These are phyloP conservation scores for Umbilicaria muhlenbergii DNA, from an alignment of 495 filamentous ascomycete genomes.

Conservation along the genomic window DNA sequence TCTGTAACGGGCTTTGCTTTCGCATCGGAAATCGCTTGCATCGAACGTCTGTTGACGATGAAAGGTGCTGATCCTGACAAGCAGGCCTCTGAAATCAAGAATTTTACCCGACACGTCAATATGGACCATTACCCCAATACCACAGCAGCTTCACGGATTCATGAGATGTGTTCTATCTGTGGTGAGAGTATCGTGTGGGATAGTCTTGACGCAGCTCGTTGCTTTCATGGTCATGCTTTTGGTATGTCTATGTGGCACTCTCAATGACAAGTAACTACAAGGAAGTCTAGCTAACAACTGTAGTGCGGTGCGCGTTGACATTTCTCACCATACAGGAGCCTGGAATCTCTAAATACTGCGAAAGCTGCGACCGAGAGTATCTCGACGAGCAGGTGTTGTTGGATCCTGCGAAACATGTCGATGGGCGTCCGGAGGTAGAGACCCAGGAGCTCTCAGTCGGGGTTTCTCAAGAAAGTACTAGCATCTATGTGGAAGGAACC, in stretches of 20 bases:
- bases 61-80: no score
- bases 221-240: conserved; percentile 7
- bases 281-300: not conserved
- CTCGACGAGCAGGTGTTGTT: conserved; percentile 21
- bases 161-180: conserved; percentile 7
- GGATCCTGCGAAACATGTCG: not conserved
- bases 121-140: no score
- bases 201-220: conserved; percentile 3
- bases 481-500: no score
- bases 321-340: conserved; percentile 39
- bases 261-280: no score
- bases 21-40: no score
- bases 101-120: no score
- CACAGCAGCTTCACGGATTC: not conserved
- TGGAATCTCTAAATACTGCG: conserved; percentile 37
- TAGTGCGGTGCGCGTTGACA: conserved; percentile 39
- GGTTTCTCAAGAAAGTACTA: no score
- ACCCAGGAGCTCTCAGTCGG: not conserved
- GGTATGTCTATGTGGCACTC: not conserved
- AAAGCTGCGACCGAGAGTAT: conserved; percentile 30
- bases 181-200: conserved; percentile 1
- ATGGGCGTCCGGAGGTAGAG: not conserved
- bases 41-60: no score
- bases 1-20: no score
- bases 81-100: no score